A percentile compares a stretch with the other conserved stretches of the same genome.
phyloP scores from a whole-genome alignment of 352 stramenopile genomes.

The Phytophthora pseudosyringae region DNA sequence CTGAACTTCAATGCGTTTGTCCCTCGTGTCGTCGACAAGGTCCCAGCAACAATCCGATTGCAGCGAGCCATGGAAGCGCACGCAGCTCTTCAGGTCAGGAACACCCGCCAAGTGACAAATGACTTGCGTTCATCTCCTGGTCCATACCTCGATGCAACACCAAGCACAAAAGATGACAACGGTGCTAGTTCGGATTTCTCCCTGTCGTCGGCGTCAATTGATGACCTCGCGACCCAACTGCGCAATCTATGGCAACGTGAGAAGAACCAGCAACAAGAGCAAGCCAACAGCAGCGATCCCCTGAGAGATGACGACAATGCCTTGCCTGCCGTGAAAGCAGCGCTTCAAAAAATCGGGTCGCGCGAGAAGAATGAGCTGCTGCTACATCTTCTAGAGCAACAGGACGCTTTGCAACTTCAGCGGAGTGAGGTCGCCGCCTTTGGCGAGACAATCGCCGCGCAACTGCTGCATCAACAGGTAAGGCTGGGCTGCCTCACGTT shows the following conservation, averaged over 20 bases:
- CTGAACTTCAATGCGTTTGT: not conserved
- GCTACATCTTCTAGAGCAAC: constrained; percentile 54
- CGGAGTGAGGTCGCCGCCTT: constrained; percentile 56
- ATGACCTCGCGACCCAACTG: constrained; percentile 38
- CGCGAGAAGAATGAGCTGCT: constrained; percentile 66
- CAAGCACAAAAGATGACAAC: not conserved
- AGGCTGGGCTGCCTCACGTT: not conserved
- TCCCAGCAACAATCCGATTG: constrained; percentile 37
- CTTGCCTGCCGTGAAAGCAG: constrained; percentile 16
- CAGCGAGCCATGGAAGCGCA: constrained; percentile 42
- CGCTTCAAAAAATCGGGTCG: constrained; percentile 58
- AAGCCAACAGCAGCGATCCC: not conserved
- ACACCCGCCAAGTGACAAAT: not conserved
- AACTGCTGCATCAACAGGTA: constrained; percentile 76
- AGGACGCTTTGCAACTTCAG: constrained; percentile 42
- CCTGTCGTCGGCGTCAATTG: constrained; percentile 15
- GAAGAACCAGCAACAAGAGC: constrained; percentile 10
- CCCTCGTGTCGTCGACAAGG: constrained; percentile 2
- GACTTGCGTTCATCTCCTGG: not conserved
- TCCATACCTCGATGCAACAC: not conserved
- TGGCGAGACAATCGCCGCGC: constrained; percentile 67
- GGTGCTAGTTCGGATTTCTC: not conserved
- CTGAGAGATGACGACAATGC: not conserved
- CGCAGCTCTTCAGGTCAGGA: constrained; percentile 22
- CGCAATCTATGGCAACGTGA: constrained; percentile 30